Percentiles rank a stretch among this genome's conserved stretches.
Conservation (phyloP, 2,329 filamentous ascomycete genomes). For the Gyromitra esculenta region DNA sequence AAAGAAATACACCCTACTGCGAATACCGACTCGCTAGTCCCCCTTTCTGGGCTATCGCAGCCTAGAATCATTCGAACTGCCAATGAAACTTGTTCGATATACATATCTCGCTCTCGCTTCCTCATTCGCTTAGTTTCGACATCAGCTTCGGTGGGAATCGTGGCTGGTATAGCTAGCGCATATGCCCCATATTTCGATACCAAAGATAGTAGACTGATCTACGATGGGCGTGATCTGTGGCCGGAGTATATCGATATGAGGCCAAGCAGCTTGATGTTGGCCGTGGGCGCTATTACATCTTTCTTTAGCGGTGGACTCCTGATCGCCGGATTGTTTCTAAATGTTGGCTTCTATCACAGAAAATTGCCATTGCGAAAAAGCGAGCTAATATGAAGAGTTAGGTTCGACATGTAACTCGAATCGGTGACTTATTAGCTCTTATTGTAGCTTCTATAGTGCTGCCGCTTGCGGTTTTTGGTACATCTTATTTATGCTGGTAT, state of each 20-base stretch:
- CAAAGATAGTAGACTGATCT: constrained; percentile 29
- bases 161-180: constrained; percentile 38
- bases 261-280: constrained; percentile 37
- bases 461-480: constrained; percentile 35
- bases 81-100: constrained; percentile 37
- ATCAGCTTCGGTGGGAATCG: constrained; percentile 34
- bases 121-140: constrained; percentile 39
- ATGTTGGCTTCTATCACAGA: constrained; percentile 24
- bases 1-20: constrained; percentile 2
- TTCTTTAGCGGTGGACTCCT: constrained; percentile 36
- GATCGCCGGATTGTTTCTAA: constrained; percentile 40
- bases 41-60: constrained; percentile 29
- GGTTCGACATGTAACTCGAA: constrained; percentile 38
- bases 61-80: constrained; percentile 27
- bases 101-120: constrained; percentile 45
- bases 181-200: constrained; percentile 36
- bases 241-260: constrained; percentile 40
- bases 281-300: constrained; percentile 33
- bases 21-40: constrained; percentile 4
- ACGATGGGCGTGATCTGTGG: constrained; percentile 36
- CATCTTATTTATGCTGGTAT: constrained; percentile 35
- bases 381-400: constrained; percentile 16
- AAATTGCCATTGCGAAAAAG: not conserved
- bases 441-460: constrained; percentile 29
- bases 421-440: constrained; percentile 41